These are phyloP conservation scores for Cocos nucifera DNA, from an alignment of 176 grass and related monocot genomes.

Conservation along the genomic window DNA sequence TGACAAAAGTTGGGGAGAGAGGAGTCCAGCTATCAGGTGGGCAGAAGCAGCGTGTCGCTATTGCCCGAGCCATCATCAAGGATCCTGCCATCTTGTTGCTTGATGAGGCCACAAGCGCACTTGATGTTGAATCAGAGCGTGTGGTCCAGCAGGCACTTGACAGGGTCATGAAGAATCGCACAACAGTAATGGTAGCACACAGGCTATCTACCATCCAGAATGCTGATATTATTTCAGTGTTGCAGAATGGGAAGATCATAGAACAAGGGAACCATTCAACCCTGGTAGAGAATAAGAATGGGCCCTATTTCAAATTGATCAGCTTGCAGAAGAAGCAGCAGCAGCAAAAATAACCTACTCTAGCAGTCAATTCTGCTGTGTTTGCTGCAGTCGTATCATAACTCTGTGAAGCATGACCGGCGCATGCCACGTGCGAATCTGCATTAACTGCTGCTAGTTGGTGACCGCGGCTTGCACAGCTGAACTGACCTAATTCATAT, in stretches of 20 bases:
- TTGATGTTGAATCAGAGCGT: conserved; percentile 84
- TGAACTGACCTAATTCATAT: no score
- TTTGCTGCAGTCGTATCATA: no score
- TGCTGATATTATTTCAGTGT: conserved; percentile 77
- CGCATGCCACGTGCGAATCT: no score
- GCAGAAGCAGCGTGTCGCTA: conserved; percentile 90
- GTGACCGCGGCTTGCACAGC: no score
- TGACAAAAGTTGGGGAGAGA: conserved; percentile 79
- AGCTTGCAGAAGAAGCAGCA: conserved; percentile 70
- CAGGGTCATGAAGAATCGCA: conserved; percentile 85
- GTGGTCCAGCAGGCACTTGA: conserved; percentile 90
- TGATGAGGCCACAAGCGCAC: conserved; percentile 90
- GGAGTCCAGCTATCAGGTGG: conserved; percentile 90
- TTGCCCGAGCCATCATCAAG: conserved; percentile 80
- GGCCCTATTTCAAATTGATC: conserved; percentile 80
- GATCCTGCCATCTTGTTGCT: conserved; percentile 72
- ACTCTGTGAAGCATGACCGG: no score
- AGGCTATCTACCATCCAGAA: conserved; percentile 84
- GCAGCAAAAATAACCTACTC: conserved; percentile 20
- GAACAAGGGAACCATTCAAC: conserved; percentile 67
- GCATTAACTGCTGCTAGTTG: no score
- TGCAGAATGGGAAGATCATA: conserved; percentile 86
- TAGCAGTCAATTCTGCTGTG: no score
- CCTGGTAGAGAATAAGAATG: conserved; percentile 59
- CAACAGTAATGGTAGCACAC: conserved; percentile 86